phyloP scores from a whole-genome alignment of 345 rosid species.

The Aquilaria yunnanensis region DNA sequence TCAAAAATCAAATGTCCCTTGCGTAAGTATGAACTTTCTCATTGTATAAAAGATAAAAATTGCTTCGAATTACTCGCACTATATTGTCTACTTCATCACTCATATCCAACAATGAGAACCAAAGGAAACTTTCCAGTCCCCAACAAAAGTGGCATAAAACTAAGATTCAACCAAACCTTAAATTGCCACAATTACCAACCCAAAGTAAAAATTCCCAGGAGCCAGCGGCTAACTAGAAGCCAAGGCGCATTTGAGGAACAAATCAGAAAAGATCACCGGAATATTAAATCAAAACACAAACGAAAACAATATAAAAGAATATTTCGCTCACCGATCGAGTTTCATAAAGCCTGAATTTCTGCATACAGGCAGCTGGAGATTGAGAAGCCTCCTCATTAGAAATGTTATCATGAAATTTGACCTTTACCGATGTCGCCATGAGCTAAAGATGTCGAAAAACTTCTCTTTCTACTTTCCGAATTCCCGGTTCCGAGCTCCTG shows the following conservation, averaged over 20 bases:
- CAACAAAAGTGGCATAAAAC: conserved; percentile 1
- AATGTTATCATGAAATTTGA: neutral
- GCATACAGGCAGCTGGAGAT: conserved; percentile 30
- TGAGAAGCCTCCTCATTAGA: conserved; percentile 13
- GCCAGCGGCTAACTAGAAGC: neutral
- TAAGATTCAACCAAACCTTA: neutral
- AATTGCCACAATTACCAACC: neutral
- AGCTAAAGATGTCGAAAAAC: neutral
- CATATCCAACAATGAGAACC: conserved; percentile 6
- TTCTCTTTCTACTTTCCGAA: conserved; percentile 1
- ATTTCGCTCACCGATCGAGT: conserved; percentile 51
- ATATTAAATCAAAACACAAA: conserved; percentile 5
- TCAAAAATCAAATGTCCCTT: too few species aligned
- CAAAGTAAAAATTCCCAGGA: neutral
- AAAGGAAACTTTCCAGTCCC: neutral
- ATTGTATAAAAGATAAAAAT: neutral
- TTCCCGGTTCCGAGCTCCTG: conserved; percentile 42
- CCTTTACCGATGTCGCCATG: conserved; percentile 17
- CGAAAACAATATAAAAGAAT: neutral
- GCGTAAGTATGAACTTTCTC: neutral
- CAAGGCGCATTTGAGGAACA: neutral
- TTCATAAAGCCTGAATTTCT: conserved; percentile 73
- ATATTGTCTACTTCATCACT: neutral
- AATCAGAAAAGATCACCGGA: conserved; percentile 8
- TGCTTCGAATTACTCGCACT: neutral